Base-by-base conservation (phyloP, 495 filamentous ascomycete species). In the Trichoderma orchidacearum region DNA sequence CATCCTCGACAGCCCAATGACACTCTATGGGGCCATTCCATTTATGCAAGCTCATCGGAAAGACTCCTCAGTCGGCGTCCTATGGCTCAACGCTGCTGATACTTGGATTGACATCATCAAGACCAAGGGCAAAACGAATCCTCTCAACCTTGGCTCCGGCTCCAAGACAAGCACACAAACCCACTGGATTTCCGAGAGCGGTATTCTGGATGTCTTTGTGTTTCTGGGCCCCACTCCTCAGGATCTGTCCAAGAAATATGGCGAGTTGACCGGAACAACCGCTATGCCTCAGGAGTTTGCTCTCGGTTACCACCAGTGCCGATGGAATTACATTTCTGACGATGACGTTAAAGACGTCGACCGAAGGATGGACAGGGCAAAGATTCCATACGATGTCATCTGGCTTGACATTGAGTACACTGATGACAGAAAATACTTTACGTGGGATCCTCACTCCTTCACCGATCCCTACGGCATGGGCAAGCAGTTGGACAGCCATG, bases 321-420 rank as follows among this genome's bases (percentile, higher is more conserved):
- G 93, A 60, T 98, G 93, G 93, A 98, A 98, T 72, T 98, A 98
- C 66, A 82, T 95, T 60, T 94, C 88, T 2, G 91, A 96, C 62
- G 89, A 95, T 56, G 93, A 98, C 69, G 90, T 98, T 57, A 92
- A 86, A 67, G 88, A 96, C 66, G 90, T 98, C 53, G 91, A 97
- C 66, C 82, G 87, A 59, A 95, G 94, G 66, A 94, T 98, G 70
- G 90, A 95, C 73, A 94, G 91, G 66, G 80, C 85, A 68, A 80
- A 90, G 55, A 96, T 97, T 51, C 93, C 93, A 1, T 98, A 96
- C 68, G 93, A 98, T 72, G 88, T 96, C 50, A 97, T 98, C 59
- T 98, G 93, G 93, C 81, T 98, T 11, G 93, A 98, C 61, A 86
- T 98, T 64, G 93, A 97, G 68, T 97, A 96, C 66, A 90, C 90